These are phyloP conservation scores for Phoma sp. DNA, from an alignment of 2,329 filamentous ascomycete species.

Conservation along the genomic window DNA sequence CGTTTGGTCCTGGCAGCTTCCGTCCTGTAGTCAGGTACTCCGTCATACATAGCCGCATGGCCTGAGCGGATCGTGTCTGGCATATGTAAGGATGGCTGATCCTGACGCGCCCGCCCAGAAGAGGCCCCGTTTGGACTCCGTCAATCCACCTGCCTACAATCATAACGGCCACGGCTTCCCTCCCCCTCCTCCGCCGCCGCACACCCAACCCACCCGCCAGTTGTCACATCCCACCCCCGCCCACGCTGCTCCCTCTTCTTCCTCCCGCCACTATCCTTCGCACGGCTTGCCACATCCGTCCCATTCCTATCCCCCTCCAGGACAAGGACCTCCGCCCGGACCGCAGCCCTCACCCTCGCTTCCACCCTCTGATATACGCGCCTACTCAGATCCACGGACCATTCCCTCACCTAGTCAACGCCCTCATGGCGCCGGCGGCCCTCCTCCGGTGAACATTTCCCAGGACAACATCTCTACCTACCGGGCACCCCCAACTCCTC, in stretches of 20 bases:
- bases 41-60: constrained; percentile 48
- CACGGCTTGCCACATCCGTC: constrained; percentile 37
- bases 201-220: constrained; percentile 39
- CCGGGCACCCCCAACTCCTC: constrained; percentile 42
- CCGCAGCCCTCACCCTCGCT: constrained; percentile 42
- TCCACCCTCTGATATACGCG: constrained; percentile 43
- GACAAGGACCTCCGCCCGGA: constrained; percentile 30
- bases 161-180: constrained; percentile 42
- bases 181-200: constrained; percentile 41
- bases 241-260: constrained; percentile 42
- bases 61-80: constrained; percentile 46
- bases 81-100: constrained; percentile 51
- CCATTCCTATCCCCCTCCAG: constrained; percentile 31
- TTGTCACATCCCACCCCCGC: constrained; percentile 39
- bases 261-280: constrained; percentile 34
- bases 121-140: constrained; percentile 49
- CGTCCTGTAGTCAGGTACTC: constrained; percentile 29
- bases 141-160: constrained; percentile 41
- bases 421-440: constrained; percentile 44
- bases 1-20: constrained; percentile 30
- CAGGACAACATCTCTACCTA: constrained; percentile 46
- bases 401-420: constrained; percentile 45
- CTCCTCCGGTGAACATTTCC: constrained; percentile 40
- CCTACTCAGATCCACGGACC: constrained; percentile 43
- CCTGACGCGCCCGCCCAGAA: constrained; percentile 49